Evolutionary conservation across 2,329 filamentous ascomycete genomes (phyloP).

Genomic region (Coniella vitis): DNA sequence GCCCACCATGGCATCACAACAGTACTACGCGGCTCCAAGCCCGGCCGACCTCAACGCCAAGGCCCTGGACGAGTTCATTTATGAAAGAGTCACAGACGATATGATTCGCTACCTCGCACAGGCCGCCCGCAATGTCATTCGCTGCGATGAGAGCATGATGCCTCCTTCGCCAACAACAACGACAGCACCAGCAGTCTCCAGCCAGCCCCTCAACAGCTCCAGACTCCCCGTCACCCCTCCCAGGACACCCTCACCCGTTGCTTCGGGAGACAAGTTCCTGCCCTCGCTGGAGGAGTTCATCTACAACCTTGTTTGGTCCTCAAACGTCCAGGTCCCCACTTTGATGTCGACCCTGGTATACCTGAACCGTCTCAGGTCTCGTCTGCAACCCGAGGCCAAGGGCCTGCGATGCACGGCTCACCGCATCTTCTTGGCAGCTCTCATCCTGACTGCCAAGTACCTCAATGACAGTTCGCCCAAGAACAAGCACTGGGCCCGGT

Average conservation of each 20-base stretch:
- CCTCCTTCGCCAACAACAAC: constrained; percentile 31
- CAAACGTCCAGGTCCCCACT: constrained; percentile 94
- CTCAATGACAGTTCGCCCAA: constrained; percentile 97
- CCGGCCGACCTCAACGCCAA: constrained; percentile 59
- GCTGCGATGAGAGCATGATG: constrained; percentile 62
- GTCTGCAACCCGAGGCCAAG: constrained; percentile 89
- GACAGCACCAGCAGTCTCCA: constrained; percentile 10
- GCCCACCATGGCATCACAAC: constrained; percentile 38
- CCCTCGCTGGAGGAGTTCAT: constrained; percentile 89
- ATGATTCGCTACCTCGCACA: constrained; percentile 74
- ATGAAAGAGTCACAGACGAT: constrained; percentile 63
- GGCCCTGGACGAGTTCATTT: constrained; percentile 75
- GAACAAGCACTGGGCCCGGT: constrained; percentile 99
- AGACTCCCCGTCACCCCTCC: constrained; percentile 44
- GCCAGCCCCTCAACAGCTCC: constrained; percentile 19
- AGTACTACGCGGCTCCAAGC: constrained; percentile 30
- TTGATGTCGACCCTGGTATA: constrained; percentile 97
- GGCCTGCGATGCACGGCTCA: constrained; percentile 95
- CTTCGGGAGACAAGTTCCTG: constrained; percentile 47
- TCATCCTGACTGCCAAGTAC: constrained; percentile 90
- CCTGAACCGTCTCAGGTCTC: constrained; percentile 73
- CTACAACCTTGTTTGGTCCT: constrained; percentile 79
- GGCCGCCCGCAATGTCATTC: constrained; percentile 71
- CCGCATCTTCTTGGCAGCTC: constrained; percentile 87
- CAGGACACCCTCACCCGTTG: constrained; percentile 38